Evolutionary conservation across 2,329 filamentous ascomycete genomes (phyloP), one percentile per base, ranked within the genome.

Genomic region (Fusarium goolgardi): DNA sequence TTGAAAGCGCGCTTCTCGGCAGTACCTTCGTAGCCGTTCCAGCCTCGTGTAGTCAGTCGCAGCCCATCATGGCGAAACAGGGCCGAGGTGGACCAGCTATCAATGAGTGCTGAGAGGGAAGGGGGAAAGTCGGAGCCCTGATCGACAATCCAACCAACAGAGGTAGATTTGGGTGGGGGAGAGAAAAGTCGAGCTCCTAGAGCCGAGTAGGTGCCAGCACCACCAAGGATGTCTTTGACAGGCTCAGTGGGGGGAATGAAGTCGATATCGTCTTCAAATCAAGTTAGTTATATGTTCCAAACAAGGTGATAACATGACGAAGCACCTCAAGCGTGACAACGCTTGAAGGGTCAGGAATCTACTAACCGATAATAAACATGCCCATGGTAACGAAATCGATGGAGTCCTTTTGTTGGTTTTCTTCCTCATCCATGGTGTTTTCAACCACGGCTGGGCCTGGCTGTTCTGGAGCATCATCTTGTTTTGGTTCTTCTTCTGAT

Each of bases 131-230:
- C 96, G 18, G 88, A 90, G 31, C 96, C 96, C 73, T 89, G 87
- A 78, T 99, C 95, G 43, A 98, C 88, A 65, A 98, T 90, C 94
- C 94, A 98, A 67, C 93, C 93, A 8, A 98, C 88, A 4, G 86
- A 84, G 37, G 82, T 83, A 23, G 93, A 91, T 45, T 83, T 75
- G 5, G 88, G 84, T 32, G 84, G 81, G 4, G 93, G 92, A 6
- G 93, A 95, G 77, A 97, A 91, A 49, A 99, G 84, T 32, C 96
- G 91, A 20, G 96, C 96, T 21, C 96, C 96, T 9, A 98, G 83
- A 10, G 94, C 93, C 11, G 92, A 90, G 78, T 92, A 98, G 4
- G 94, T 87, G 27, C 94, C 96, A 29, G 91, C 96, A 25, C 96
- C 96, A 53, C 96, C 96, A n/a, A 96, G 84, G 21, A 97, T 86